phyloP scores from a whole-genome alignment of 495 filamentous ascomycete species.

The Trypethelium eluteriae region DNA sequence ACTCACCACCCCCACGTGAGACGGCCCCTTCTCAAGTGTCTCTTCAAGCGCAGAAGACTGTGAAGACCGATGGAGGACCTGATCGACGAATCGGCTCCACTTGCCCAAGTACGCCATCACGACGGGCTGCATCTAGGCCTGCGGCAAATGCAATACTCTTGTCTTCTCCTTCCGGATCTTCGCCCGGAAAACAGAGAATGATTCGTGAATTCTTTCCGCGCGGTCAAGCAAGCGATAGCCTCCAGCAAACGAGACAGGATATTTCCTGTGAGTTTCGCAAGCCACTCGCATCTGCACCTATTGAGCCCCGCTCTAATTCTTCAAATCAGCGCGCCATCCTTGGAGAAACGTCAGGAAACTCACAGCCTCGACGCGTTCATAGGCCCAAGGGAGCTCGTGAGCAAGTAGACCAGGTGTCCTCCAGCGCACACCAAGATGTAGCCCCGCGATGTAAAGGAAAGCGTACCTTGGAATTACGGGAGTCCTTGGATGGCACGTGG shows the following conservation, averaged over 20 bases:
- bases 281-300: neutral
- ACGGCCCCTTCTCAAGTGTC: neutral
- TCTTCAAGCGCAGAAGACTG: neutral
- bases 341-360: constrained; percentile 5
- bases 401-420: neutral
- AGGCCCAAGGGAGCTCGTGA: neutral
- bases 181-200: constrained; percentile 2
- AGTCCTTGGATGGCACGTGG: constrained; percentile 5
- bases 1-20: neutral
- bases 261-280: constrained; percentile 1
- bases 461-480: neutral
- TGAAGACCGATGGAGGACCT: neutral
- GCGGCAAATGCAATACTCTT: neutral
- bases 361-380: neutral
- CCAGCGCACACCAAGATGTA: neutral
- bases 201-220: neutral
- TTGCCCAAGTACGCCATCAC: neutral
- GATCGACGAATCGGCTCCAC: neutral
- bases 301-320: neutral
- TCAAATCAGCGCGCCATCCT: neutral
- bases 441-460: neutral
- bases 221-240: neutral
- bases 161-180: neutral
- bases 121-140: neutral
- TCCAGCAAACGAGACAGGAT: neutral